Evolutionary conservation across 306 rosid genomes (phyloP).

Genomic region (Amphicarpaea edgeworthii): DNA sequence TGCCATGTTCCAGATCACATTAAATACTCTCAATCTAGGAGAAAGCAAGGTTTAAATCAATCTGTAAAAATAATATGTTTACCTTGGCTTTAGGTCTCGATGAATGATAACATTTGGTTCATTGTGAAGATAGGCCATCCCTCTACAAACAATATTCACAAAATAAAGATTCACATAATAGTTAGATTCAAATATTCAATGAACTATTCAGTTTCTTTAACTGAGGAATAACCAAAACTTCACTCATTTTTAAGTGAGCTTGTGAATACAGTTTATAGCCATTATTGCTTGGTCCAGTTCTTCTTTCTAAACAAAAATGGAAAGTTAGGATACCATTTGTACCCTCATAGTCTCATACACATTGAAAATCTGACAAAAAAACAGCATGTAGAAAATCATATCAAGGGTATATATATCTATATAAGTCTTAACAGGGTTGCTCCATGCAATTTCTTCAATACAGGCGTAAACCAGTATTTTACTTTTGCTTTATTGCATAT

Average conservation of each 20-base stretch:
- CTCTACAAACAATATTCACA: conserved; percentile 64
- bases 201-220: conserved; percentile 15
- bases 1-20: conserved; percentile 30
- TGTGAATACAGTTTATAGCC: conserved; percentile 6
- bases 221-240: conserved; percentile 6
- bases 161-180: conserved; percentile 44
- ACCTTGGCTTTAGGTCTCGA: conserved; percentile 95
- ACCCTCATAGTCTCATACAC: background rate
- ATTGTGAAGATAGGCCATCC: conserved; percentile 96
- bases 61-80: conserved; percentile 25
- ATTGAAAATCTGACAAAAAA: background rate
- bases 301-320: background rate
- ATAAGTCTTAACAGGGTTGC: background rate
- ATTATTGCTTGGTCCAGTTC: background rate
- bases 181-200: conserved; percentile 37
- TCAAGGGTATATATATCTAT: background rate
- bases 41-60: conserved; percentile 30
- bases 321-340: background rate
- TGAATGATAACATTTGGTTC: conserved; percentile 94
- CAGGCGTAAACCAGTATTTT: background rate
- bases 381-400: background rate
- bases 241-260: conserved; percentile 14
- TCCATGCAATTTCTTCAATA: background rate
- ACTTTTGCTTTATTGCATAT: background rate
- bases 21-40: conserved; percentile 9